Conservation (phyloP, 1,284 basidiomycete species). For the Pseudozyma thailandica region DNA sequence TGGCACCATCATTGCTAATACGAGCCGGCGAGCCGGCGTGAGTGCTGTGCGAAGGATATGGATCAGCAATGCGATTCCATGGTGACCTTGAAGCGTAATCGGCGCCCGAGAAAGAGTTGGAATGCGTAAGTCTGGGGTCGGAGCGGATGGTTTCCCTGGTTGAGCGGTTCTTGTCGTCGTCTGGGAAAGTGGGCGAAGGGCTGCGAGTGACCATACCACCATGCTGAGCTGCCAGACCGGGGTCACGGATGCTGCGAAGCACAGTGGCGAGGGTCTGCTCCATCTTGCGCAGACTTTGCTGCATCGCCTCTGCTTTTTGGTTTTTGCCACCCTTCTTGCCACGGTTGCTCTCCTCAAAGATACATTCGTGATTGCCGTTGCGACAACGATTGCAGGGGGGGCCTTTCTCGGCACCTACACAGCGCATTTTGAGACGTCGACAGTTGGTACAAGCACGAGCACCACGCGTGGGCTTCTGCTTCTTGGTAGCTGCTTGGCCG, state of each 20-base stretch:
- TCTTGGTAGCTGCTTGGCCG: slow-evolving; percentile 37
- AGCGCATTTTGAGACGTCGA: slow-evolving; percentile 97
- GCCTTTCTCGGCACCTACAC: slow-evolving; percentile 89
- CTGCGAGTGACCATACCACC: slow-evolving; percentile 53
- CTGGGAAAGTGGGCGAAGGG: slow-evolving; percentile 31
- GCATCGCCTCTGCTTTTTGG: slow-evolving; percentile 62
- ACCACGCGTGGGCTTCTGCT: slow-evolving; percentile 65
- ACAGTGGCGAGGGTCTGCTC: slow-evolving; percentile 63
- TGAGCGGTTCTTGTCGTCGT: slow-evolving; percentile 9
- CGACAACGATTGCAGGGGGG: slow-evolving; percentile 81
- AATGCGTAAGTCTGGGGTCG: slow-evolving; percentile 38
- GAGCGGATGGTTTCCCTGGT: slow-evolving; percentile 12
- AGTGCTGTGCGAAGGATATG: slow-evolving; percentile 19
- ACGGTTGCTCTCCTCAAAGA: slow-evolving; percentile 66
- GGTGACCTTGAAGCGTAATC: slow-evolving; percentile 37
- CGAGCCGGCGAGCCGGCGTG: slow-evolving; percentile 27
- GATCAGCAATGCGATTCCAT: slow-evolving; percentile 29
- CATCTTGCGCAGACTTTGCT: slow-evolving; percentile 65
- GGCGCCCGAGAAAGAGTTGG: slow-evolving; percentile 20
- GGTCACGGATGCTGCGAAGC: slow-evolving; percentile 60
- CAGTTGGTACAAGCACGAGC: slow-evolving; percentile 90
- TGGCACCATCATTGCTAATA: slow-evolving; percentile 29
- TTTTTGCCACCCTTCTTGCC: slow-evolving; percentile 66
- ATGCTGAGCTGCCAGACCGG: slow-evolving; percentile 45
- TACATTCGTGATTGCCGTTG: slow-evolving; percentile 62